Percentiles rank a stretch among this genome's conserved stretches.
Evolutionary conservation across 306 rosid genomes (phyloP).

Genomic region (Vigna hirtella): DNA sequence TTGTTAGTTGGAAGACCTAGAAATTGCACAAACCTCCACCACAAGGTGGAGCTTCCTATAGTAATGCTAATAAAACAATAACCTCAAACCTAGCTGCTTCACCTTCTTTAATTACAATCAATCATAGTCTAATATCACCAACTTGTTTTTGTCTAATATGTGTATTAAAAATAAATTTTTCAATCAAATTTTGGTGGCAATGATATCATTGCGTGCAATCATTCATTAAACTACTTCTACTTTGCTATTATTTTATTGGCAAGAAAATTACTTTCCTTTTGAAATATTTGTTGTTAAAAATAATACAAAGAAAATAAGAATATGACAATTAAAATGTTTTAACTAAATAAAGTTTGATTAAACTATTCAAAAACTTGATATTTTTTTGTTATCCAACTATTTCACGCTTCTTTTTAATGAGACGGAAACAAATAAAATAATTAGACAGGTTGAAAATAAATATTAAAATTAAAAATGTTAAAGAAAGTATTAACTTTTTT

Average conservation of each 20-base stretch:
- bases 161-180: not conserved
- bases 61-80: not conserved
- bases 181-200: not conserved
- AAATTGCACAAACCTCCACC: slow-evolving; percentile 23
- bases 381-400: too few species aligned
- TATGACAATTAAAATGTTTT: too few species aligned
- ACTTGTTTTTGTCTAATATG: not conserved
- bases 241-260: not conserved
- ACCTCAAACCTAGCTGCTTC: not conserved
- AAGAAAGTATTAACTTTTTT: too few species aligned
- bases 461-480: too few species aligned
- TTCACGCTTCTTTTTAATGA: too few species aligned
- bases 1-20: slow-evolving; percentile 12
- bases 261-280: too few species aligned
- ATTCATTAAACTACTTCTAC: not conserved
- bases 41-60: slow-evolving; percentile 3
- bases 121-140: not conserved
- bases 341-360: too few species aligned
- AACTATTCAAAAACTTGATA: too few species aligned
- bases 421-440: too few species aligned
- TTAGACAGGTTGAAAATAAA: too few species aligned
- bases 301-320: too few species aligned
- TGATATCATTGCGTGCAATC: not conserved
- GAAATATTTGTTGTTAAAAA: too few species aligned
- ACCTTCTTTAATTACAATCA: not conserved